Conservation (phyloP, 2,329 filamentous ascomycete species). For the Xylariomycetidae sp. region DNA sequence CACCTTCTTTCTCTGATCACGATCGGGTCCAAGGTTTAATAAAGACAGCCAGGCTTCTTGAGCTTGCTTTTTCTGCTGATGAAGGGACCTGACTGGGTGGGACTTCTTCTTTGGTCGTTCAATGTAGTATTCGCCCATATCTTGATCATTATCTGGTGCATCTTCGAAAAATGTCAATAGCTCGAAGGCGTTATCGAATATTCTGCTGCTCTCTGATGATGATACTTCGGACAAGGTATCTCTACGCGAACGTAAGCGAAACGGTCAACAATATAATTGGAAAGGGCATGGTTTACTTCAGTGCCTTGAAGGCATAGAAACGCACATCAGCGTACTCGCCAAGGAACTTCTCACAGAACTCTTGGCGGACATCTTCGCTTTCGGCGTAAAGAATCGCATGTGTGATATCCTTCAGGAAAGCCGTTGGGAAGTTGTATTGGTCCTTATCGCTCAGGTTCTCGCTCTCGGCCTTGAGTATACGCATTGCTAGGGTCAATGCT, state of each 20-base stretch:
- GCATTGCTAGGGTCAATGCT: conserved; percentile 76
- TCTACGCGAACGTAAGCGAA: conserved; percentile 11
- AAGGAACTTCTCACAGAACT: conserved; percentile 75
- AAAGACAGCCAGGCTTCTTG: conserved; percentile 85
- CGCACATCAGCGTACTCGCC: conserved; percentile 79
- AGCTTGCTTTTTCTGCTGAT: conserved; percentile 71
- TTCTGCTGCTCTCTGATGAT: conserved; percentile 9
- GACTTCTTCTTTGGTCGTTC: conserved; percentile 61
- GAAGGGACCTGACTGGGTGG: conserved; percentile 59
- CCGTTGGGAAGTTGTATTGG: conserved; percentile 65
- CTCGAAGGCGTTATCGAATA: conserved; percentile 55
- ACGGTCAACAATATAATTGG: not conserved
- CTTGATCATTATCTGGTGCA: conserved; percentile 62
- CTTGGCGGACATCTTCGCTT: conserved; percentile 57
- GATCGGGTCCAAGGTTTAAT: conserved; percentile 61
- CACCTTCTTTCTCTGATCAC: conserved; percentile 73
- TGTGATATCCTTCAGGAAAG: conserved; percentile 63
- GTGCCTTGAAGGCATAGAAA: conserved; percentile 72
- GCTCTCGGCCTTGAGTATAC: conserved; percentile 74
- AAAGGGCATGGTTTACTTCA: conserved; percentile 65
- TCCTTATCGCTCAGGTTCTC: conserved; percentile 55
- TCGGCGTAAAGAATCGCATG: conserved; percentile 54
- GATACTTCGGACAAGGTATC: conserved; percentile 26
- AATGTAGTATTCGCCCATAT: conserved; percentile 66
- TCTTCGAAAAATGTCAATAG: conserved; percentile 64